A percentile compares a stretch with the other conserved stretches of the same genome.
Conservation (phyloP, 768 basidiomycete species). For the Tremella mesenterica region DNA sequence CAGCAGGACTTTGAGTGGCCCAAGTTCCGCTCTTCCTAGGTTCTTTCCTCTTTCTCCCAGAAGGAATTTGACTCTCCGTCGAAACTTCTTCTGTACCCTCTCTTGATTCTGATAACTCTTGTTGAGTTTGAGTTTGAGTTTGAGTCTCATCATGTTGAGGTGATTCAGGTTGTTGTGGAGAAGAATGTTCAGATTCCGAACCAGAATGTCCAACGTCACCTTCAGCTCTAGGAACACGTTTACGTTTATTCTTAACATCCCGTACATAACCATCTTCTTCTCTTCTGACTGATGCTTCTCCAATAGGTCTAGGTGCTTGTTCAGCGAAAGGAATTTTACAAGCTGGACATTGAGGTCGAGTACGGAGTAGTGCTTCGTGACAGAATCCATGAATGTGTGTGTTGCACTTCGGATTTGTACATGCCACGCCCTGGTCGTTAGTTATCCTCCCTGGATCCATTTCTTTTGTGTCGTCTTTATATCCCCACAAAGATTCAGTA, state of each 20-base stretch:
- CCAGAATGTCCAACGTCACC: background rate
- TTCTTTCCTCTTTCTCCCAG: slow-evolving; percentile 1
- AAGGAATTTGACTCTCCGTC: slow-evolving; percentile 4
- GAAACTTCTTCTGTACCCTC: too few species aligned
- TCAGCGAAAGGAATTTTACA: slow-evolving; percentile 21
- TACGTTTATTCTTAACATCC: background rate
- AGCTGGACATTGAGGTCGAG: slow-evolving; percentile 16
- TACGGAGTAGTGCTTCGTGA: slow-evolving; percentile 12
- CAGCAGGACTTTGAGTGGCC: background rate
- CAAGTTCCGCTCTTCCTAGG: background rate
- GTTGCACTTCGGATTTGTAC: slow-evolving; percentile 3
- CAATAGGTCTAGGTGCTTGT: slow-evolving; percentile 15
- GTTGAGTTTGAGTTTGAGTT: background rate
- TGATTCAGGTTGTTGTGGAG: background rate
- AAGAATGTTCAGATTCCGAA: background rate
- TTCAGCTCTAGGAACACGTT: background rate
- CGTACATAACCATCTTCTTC: slow-evolving; percentile 20
- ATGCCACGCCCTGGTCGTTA: slow-evolving; percentile 13
- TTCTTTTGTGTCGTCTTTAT: background rate
- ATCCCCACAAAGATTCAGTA: too few species aligned
- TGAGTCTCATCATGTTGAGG: background rate
- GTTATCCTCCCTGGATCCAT: slow-evolving; percentile 14
- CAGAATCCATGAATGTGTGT: slow-evolving; percentile 33
- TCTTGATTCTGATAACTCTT: background rate
- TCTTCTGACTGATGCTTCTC: slow-evolving; percentile 28